Evolutionary conservation across 805 yeast species (phyloP), one percentile per base, ranked within the genome.

Genomic region (Phaffomyces thermotolerans): DNA sequence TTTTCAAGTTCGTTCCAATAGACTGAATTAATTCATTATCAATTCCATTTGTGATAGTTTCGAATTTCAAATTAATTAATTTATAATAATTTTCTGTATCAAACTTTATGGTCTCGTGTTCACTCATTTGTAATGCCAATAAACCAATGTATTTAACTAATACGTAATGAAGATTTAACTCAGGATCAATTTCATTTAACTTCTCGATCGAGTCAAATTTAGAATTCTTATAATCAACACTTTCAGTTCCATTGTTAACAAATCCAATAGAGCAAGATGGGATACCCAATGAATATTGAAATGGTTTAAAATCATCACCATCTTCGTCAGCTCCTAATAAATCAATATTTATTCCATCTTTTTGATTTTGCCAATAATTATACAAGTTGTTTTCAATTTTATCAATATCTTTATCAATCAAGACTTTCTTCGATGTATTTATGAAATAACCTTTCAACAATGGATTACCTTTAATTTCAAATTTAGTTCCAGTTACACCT

Each of bases 241-340:
- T 66, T 4, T 52, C 51, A 10, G 48, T 43, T 3, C 60, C 62
- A 39, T 65, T 57, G 35, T 56, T 57, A 4, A 40, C 41, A 52
- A 72, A 75, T 8, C 76, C 74, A 42, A 78, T 58, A 41, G 71
- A 71, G 10, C 78, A 69, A 0, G 84, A 71, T 2, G 90, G 85
- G 34, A 83, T 73, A 6, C 88, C 90, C 50, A 81, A 58, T 55
- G 77, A 79, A 52, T 75, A 75, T 58, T 81, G 85, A 51, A 81
- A 80, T 9, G 77, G 78, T 3, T 24, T 17, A 29, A 76, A 68
- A 53, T 68, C 74, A 54, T 78, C 83, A 2, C 81, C 68, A 54
- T 78, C 83, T 1, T 81, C 68, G 7, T 76, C 74, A 9, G 76
- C 69, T 3, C 78, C 76, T 13, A 78, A 64, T 18, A 65, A 54